These are phyloP conservation scores for Picea abies DNA, from an alignment of 83 land plant genomes.

Conservation along the genomic window DNA sequence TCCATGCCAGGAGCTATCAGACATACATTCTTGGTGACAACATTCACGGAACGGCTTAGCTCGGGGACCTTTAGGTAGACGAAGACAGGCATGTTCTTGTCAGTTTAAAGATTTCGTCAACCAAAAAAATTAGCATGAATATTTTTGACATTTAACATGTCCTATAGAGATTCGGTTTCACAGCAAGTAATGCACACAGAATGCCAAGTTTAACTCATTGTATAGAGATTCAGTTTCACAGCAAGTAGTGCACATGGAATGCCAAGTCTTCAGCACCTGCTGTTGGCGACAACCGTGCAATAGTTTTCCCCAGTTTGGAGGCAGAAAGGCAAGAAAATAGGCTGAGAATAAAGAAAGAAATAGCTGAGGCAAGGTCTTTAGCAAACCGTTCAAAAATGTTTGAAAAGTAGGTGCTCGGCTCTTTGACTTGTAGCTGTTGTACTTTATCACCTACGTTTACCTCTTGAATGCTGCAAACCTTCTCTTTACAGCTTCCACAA, in stretches of 20 bases:
- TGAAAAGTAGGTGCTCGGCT: conserved; percentile 17
- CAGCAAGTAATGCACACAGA: too few relatives aligned
- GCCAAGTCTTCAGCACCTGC: background rate
- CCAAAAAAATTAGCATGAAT: background rate
- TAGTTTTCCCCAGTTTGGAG: background rate
- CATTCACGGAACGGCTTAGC: conserved; percentile 23
- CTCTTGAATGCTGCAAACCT: too few relatives aligned
- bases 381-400: conserved; percentile 36
- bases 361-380: conserved; percentile 31
- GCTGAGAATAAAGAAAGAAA: conserved; percentile 23
- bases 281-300: background rate
- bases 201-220: too few relatives aligned
- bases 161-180: background rate
- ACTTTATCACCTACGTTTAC: too few relatives aligned
- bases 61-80: conserved; percentile 79
- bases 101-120: conserved; percentile 27
- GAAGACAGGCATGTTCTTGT: conserved; percentile 84
- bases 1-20: conserved; percentile 48
- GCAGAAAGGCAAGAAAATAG: conserved; percentile 32
- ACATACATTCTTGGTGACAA: conserved; percentile 3
- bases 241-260: background rate
- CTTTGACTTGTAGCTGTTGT: too few relatives aligned
- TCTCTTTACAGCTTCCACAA: too few relatives aligned
- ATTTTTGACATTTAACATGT: background rate
- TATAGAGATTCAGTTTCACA: conserved; percentile 16